Evolutionary conservation across 352 stramenopile species (phyloP).

Genomic region (Bremia lactucae): DNA sequence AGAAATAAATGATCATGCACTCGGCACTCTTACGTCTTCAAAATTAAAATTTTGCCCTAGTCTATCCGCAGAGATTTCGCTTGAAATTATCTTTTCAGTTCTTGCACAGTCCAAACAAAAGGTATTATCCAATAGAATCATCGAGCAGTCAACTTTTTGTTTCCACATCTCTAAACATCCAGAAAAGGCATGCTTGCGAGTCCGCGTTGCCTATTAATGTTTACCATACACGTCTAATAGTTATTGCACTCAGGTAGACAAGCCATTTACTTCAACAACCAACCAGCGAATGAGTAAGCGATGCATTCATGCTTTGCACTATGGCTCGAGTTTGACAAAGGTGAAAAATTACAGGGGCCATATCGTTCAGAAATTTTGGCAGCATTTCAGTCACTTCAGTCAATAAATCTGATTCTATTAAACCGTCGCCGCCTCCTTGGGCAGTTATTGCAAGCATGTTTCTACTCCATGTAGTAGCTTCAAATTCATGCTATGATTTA

Average conservation of each 20-base stretch:
- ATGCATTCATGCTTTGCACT: too few species aligned
- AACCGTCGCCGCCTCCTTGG: conserved; percentile 18
- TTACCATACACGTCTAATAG: too few species aligned
- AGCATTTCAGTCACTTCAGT: too few species aligned
- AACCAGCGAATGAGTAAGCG: too few species aligned
- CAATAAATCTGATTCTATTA: too few species aligned
- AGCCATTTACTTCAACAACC: too few species aligned
- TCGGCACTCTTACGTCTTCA: conserved; percentile 8
- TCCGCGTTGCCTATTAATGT: too few species aligned
- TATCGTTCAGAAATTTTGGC: conserved; percentile 6
- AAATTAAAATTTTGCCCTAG: background rate
- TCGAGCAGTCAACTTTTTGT: conserved; percentile 1
- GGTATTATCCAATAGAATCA: background rate
- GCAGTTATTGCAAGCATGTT: conserved; percentile 18
- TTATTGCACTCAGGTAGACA: too few species aligned
- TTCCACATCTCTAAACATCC: too few species aligned
- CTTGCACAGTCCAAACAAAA: background rate
- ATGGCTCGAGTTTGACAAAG: conserved; percentile 30
- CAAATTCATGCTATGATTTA: conserved; percentile 39
- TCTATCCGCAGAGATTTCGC: background rate
- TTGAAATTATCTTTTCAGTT: background rate
- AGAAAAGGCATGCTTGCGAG: too few species aligned
- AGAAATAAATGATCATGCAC: background rate
- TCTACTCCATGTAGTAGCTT: conserved; percentile 30
- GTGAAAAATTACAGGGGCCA: conserved; percentile 16